Percentiles rank a stretch among this genome's conserved stretches.
Conservation (phyloP, 768 basidiomycete genomes). For the Naganishia vishniacii region DNA sequence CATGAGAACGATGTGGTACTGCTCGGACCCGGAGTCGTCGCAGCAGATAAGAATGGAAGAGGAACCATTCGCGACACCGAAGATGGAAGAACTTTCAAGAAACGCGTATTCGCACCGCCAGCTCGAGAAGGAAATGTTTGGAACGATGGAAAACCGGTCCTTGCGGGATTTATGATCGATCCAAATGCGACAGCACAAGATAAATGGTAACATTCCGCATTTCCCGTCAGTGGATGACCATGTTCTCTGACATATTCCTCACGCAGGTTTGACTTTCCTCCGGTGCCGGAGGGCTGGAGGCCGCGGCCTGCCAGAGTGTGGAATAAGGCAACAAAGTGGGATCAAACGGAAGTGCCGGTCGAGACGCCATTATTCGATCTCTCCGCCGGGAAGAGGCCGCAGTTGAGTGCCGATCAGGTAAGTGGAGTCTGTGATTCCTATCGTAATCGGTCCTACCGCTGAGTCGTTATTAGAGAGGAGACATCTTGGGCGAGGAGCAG, state of each 20-base stretch:
- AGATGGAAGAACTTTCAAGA: background rate
- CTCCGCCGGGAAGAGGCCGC: slow-evolving; percentile 53
- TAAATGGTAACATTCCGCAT: slow-evolving; percentile 39
- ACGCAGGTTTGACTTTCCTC: slow-evolving; percentile 73
- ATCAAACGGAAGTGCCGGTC: slow-evolving; percentile 34
- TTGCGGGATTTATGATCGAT: slow-evolving; percentile 70
- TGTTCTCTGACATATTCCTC: background rate
- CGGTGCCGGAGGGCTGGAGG: slow-evolving; percentile 75
- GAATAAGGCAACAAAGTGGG: slow-evolving; percentile 46
- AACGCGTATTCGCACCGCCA: background rate
- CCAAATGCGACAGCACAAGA: slow-evolving; percentile 42
- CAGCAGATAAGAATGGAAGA: background rate
- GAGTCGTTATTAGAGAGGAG: slow-evolving; percentile 60
- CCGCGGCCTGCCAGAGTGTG: slow-evolving; percentile 78
- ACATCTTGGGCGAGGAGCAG: slow-evolving; percentile 73
- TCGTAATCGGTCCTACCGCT: background rate
- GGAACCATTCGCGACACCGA: background rate
- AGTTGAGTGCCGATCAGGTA: slow-evolving; percentile 69
- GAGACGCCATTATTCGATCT: slow-evolving; percentile 3
- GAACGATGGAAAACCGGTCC: slow-evolving; percentile 66
- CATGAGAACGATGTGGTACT: slow-evolving; percentile 56
- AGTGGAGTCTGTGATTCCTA: too few species aligned
- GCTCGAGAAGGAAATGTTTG: slow-evolving; percentile 50
- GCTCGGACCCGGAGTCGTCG: slow-evolving; percentile 30
- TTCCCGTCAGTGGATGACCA: background rate